phyloP scores from a whole-genome alignment of 495 filamentous ascomycete genomes.

The Trichoderma orchidacearum region DNA sequence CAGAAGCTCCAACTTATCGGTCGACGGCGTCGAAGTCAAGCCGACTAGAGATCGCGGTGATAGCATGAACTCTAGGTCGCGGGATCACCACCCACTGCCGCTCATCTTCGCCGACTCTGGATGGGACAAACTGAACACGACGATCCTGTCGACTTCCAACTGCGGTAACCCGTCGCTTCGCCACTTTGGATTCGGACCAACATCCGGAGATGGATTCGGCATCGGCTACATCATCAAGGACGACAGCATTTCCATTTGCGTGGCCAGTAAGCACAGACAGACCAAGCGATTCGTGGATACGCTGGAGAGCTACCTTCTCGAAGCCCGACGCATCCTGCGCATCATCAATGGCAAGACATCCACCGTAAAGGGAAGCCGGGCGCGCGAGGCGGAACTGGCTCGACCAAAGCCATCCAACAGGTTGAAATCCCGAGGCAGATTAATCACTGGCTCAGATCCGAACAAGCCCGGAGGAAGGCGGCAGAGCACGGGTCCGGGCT shows the following conservation, averaged over 20 bases:
- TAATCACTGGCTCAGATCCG: conserved; percentile 31
- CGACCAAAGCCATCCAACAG: conserved; percentile 13
- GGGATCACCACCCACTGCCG: conserved; percentile 41
- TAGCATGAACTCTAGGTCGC: conserved; percentile 22
- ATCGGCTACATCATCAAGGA: conserved; percentile 99
- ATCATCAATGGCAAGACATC: conserved; percentile 41
- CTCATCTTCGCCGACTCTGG: conserved; percentile 75
- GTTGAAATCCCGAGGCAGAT: conserved; percentile 41
- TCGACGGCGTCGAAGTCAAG: conserved; percentile 12
- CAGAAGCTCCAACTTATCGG: conserved; percentile 21
- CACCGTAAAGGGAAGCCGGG: conserved; percentile 15
- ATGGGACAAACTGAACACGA: conserved; percentile 92
- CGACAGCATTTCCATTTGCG: conserved; percentile 82
- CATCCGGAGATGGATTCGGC: conserved; percentile 87
- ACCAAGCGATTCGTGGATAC: conserved; percentile 82
- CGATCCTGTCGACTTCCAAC: conserved; percentile 92
- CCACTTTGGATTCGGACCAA: conserved; percentile 93
- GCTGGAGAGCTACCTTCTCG: conserved; percentile 76
- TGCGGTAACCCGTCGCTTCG: conserved; percentile 96
- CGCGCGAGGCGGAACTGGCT: conserved; percentile 27
- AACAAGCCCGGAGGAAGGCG: conserved; percentile 28
- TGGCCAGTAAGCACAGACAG: conserved; percentile 82
- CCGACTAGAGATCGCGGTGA: conserved; percentile 20
- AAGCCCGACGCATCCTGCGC: conserved; percentile 72
- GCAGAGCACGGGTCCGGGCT: conserved; percentile 19